Evolutionary conservation across 1,139 yeast genomes (phyloP), one percentile per base, ranked within the genome.

Genomic region (Hansenula sp.): DNA sequence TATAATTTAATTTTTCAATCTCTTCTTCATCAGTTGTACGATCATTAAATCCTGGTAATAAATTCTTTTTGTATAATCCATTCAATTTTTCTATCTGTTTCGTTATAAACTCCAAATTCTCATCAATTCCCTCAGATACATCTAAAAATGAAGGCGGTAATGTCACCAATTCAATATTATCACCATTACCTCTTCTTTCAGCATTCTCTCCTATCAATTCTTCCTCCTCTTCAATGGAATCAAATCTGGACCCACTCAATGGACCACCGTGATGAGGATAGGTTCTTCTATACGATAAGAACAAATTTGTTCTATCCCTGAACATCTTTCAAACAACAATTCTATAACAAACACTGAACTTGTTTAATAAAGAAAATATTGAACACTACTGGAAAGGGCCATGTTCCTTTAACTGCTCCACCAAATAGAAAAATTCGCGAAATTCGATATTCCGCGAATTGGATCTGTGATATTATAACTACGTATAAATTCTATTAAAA

Each of bases 31-130:
- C 80, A 19, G 71, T 70, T 3, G 79, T 73, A 47, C 86, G 74
- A 58, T 90, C 97, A 48, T 76, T 81, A 56, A 89, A 86, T 31
- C 92, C 92, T 2, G 96, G 96, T 36, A 92, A 73, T 24, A 92
- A 71, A 50, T 90, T 84, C 61, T 82, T 84, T 59, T 85, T 82
- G 60, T 94, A 94, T 37, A 88, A 61, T 28, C 75, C 71, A 41
- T 79, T 82, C 52, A 92, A 69, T 44, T 73, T 75, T 36, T 49
- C 62, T 46, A 45, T 70, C 68, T 47, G 82, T 73, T 53, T 79
- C 66, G 32, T 55, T 49, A 43, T 73, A 71, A 41, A 84, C 72
- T 18, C 60, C 33, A 90, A 62, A 44, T 75, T 66, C 26, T 69
- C 75, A 57, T 89, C 95, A 10, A 92, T 76, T 44, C 83, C 88